Conservation (phyloP, 495 filamentous ascomycete species). For the Hyphodiscus hymeniophilus region DNA sequence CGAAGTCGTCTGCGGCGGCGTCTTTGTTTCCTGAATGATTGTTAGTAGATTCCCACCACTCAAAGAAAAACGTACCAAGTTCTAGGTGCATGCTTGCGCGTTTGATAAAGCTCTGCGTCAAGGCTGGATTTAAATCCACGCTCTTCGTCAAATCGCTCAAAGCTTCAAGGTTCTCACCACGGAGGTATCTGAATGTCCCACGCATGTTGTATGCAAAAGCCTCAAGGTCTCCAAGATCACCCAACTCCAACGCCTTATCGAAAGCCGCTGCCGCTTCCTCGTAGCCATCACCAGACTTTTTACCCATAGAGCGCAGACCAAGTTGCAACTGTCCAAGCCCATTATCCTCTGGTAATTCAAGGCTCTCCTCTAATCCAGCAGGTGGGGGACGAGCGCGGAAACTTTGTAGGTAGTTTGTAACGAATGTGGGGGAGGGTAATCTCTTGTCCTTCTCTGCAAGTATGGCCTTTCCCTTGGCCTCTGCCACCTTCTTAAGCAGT, state of each 20-base stretch:
- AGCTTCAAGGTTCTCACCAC: conserved; percentile 76
- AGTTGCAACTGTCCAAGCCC: conserved; percentile 79
- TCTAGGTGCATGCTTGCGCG: conserved; percentile 96
- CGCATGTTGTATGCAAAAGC: conserved; percentile 92
- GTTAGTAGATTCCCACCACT: conserved; percentile 19
- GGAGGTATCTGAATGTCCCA: conserved; percentile 89
- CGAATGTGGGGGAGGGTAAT: conserved; percentile 89
- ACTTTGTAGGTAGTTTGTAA: conserved; percentile 97
- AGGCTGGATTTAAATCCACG: conserved; percentile 73
- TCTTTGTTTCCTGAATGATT: conserved; percentile 64
- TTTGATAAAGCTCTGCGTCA: conserved; percentile 98
- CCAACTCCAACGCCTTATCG: conserved; percentile 75
- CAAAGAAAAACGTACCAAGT: conserved; percentile 47
- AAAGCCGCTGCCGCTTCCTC: conserved; percentile 79
- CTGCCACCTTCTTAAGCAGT: conserved; percentile 92
- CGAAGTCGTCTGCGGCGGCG: conserved; percentile 80
- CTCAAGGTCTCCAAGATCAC: conserved; percentile 69
- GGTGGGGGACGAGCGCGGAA: conserved; percentile 79
- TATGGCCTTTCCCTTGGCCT: conserved; percentile 83
- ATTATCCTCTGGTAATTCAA: conserved; percentile 64
- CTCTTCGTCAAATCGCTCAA: conserved; percentile 82
- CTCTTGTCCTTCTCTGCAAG: conserved; percentile 64
- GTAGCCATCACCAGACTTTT: conserved; percentile 83
- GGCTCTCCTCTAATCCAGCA: conserved; percentile 70
- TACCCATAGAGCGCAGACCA: conserved; percentile 70